Percentiles rank a stretch among this genome's conserved stretches.
Evolutionary conservation across 805 yeast species (phyloP).

Genomic region (Yamadazyma phyllophila): DNA sequence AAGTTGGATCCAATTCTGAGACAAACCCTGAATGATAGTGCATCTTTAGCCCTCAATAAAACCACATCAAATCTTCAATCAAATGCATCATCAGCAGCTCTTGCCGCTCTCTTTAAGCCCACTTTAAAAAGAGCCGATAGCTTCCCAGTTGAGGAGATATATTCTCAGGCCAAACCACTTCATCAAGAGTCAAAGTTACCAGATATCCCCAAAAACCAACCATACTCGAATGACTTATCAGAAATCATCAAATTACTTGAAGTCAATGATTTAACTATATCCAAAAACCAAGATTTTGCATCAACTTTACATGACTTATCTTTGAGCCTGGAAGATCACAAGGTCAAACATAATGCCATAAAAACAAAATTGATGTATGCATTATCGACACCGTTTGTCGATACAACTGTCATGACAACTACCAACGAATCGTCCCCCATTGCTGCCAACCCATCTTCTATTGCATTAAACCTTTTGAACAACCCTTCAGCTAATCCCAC

Average conservation of each 20-base stretch:
- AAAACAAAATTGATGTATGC: constrained; percentile 55
- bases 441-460: constrained; percentile 28
- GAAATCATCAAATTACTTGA: constrained; percentile 50
- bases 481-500: constrained; percentile 2
- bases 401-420: constrained; percentile 33
- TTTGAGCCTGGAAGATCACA: constrained; percentile 33
- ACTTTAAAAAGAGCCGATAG: constrained; percentile 36
- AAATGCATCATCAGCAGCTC: constrained; percentile 47
- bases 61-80: constrained; percentile 34
- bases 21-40: neutral
- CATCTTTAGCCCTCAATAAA: constrained; percentile 10
- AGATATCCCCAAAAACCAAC: constrained; percentile 5
- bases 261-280: constrained; percentile 26
- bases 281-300: constrained; percentile 42
- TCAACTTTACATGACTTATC: constrained; percentile 59
- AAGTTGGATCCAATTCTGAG: constrained; percentile 3
- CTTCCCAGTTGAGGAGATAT: constrained; percentile 25
- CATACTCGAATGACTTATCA: constrained; percentile 38
- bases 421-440: constrained; percentile 17
- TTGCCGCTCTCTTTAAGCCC: constrained; percentile 45
- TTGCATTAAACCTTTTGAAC: constrained; percentile 28
- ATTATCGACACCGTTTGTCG: constrained; percentile 64
- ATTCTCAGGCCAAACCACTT: constrained; percentile 6
- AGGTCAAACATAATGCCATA: constrained; percentile 38
- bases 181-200: neutral